A percentile compares a stretch with the other conserved stretches of the same genome.
phyloP scores from a whole-genome alignment of 2,329 filamentous ascomycete genomes.

The Gyromitra esculenta region DNA sequence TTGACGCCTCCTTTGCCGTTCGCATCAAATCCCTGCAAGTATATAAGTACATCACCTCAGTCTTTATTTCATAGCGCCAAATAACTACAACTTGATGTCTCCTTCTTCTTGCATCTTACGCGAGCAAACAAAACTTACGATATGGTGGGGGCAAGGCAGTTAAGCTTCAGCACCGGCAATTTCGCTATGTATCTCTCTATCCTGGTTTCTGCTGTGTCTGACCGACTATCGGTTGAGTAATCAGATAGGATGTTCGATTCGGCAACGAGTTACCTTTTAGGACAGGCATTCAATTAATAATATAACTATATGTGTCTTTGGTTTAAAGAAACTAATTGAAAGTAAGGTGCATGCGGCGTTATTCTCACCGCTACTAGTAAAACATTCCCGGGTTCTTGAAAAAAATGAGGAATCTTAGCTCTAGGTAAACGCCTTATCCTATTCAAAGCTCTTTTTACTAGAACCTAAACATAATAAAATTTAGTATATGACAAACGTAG shows the following conservation, averaged over 20 bases:
- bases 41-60: slow-evolving; percentile 12
- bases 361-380: neutral
- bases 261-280: slow-evolving; percentile 3
- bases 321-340: neutral
- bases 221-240: neutral
- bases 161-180: slow-evolving; percentile 2
- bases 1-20: neutral
- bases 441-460: neutral
- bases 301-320: neutral
- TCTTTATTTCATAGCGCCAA: neutral
- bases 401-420: neutral
- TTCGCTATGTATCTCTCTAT: neutral
- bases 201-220: neutral
- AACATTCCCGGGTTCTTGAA: neutral
- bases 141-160: neutral
- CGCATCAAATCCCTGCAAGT: neutral
- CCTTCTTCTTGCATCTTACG: neutral
- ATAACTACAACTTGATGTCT: neutral
- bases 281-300: neutral
- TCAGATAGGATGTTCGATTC: neutral
- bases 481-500: neutral
- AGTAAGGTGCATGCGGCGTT: neutral
- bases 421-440: neutral
- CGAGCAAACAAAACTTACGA: neutral
- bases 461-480: neutral